phyloP scores from a whole-genome alignment of 345 rosid genomes.

The Stellera chamaejasme region DNA sequence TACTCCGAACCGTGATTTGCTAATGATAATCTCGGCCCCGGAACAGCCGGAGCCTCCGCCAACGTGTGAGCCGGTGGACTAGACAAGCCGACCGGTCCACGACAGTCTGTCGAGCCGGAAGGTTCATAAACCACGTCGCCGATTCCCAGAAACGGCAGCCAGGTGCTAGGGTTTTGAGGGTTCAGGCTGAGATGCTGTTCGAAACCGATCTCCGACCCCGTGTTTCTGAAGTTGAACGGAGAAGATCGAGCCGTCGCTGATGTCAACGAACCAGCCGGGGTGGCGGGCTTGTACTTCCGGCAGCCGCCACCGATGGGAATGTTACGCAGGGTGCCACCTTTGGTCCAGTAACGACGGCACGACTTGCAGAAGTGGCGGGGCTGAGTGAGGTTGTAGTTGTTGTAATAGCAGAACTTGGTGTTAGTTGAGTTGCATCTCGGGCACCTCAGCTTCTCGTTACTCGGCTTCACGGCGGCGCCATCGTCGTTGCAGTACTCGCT shows the following conservation, averaged over 20 bases:
- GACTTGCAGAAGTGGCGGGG: slow-evolving; percentile 88
- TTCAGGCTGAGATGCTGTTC: too few relatives aligned
- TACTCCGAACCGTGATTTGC: slow-evolving; percentile 14
- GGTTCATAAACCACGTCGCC: slow-evolving; percentile 30
- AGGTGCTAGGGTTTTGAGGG: slow-evolving; percentile 25
- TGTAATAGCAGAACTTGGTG: slow-evolving; percentile 79
- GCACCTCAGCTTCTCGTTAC: slow-evolving; percentile 43
- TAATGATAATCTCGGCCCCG: slow-evolving; percentile 43
- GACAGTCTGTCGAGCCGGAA: slow-evolving; percentile 15
- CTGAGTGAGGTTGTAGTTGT: slow-evolving; percentile 78
- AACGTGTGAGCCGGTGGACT: slow-evolving; percentile 36
- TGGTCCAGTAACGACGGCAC: slow-evolving; percentile 85
- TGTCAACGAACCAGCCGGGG: neutral
- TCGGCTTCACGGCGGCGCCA: slow-evolving; percentile 14
- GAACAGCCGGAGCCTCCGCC: slow-evolving; percentile 27
- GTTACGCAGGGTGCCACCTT: slow-evolving; percentile 66
- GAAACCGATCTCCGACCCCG: slow-evolving; percentile 38
- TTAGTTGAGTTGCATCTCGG: slow-evolving; percentile 68
- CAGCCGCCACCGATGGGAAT: slow-evolving; percentile 82
- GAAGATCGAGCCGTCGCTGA: slow-evolving; percentile 21
- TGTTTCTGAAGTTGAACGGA: slow-evolving; percentile 31
- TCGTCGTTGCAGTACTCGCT: slow-evolving; percentile 23
- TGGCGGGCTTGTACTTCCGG: slow-evolving; percentile 48
- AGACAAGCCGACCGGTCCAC: slow-evolving; percentile 23
- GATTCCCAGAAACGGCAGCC: slow-evolving; percentile 23